phyloP scores from a whole-genome alignment of 2,329 filamentous ascomycete species.

The Phoma herbarum region DNA sequence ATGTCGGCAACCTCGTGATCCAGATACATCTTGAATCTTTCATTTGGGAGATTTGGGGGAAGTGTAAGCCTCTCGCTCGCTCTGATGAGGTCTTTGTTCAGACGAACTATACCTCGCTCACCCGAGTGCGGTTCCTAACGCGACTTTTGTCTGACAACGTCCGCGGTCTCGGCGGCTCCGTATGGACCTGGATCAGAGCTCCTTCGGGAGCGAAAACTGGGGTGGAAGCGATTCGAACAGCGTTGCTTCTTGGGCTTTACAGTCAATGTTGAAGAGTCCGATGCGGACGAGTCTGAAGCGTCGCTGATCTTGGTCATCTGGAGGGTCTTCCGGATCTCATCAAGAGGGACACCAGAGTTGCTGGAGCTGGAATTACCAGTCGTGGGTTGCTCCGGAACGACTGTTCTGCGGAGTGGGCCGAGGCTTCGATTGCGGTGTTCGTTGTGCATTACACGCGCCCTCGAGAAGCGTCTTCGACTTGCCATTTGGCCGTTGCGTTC shows the following conservation, averaged over 20 bases:
- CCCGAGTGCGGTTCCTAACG: conserved; percentile 8
- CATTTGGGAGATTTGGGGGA: neutral
- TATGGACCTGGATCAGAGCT: conserved; percentile 1
- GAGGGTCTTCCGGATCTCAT: conserved; percentile 2
- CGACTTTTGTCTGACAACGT: neutral
- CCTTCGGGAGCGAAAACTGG: neutral
- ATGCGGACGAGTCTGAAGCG: neutral
- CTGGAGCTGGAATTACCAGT: neutral
- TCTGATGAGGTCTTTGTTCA: conserved; percentile 10
- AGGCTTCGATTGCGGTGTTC: neutral
- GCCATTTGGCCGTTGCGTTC: neutral
- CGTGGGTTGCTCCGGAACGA: neutral
- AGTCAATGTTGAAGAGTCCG: neutral
- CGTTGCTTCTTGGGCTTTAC: neutral
- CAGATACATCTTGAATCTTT: neutral
- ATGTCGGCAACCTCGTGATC: neutral
- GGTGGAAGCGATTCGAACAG: neutral
- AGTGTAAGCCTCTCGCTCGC: neutral
- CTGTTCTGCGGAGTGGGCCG: neutral
- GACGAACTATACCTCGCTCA: neutral
- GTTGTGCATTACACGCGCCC: neutral
- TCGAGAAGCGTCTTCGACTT: neutral
- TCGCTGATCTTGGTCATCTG: conserved; percentile 9
- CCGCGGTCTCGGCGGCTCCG: neutral
- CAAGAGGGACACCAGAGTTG: neutral